phyloP scores from a whole-genome alignment of 2,329 filamentous ascomycete species.

The Exserohilum rostratum region DNA sequence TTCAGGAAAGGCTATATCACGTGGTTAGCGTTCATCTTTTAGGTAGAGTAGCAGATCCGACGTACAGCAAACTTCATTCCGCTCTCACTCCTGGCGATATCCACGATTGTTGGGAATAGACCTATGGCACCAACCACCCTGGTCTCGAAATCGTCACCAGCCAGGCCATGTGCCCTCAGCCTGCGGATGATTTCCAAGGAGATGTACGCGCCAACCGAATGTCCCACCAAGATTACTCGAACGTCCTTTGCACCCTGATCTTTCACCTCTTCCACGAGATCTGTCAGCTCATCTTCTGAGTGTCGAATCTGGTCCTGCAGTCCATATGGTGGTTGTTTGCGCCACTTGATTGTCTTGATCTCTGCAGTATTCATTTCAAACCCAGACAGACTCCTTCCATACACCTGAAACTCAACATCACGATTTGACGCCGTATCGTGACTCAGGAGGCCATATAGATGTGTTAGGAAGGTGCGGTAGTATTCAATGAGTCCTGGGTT shows the following conservation, averaged over 20 bases:
- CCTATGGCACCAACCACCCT: slow-evolving; percentile 45
- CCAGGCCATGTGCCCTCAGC: slow-evolving; percentile 33
- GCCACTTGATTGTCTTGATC: slow-evolving; percentile 29
- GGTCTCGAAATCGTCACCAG: slow-evolving; percentile 27
- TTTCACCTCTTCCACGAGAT: slow-evolving; percentile 43
- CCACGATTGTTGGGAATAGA: slow-evolving; percentile 56
- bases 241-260: slow-evolving; percentile 33
- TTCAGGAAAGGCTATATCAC: slow-evolving; percentile 32
- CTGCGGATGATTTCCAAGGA: slow-evolving; percentile 50
- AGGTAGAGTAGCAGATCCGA: slow-evolving; percentile 8
- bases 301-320: slow-evolving; percentile 60
- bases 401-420: slow-evolving; percentile 44
- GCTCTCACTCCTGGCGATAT: slow-evolving; percentile 53
- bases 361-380: slow-evolving; percentile 47
- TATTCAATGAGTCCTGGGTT: slow-evolving; percentile 79
- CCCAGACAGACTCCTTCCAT: slow-evolving; percentile 51
- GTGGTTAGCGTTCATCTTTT: slow-evolving; percentile 6
- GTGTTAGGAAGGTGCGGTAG: slow-evolving; percentile 70
- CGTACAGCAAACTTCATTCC: slow-evolving; percentile 51
- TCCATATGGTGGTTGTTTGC: slow-evolving; percentile 45
- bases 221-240: slow-evolving; percentile 51
- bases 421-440: slow-evolving; percentile 25
- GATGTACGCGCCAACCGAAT: slow-evolving; percentile 57
- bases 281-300: slow-evolving; percentile 52
- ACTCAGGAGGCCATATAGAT: slow-evolving; percentile 62